Percentiles rank a stretch among this genome's conserved stretches.
These are phyloP conservation scores for Alloascoidea africana DNA, from an alignment of 805 yeast genomes.

Conservation along the genomic window DNA sequence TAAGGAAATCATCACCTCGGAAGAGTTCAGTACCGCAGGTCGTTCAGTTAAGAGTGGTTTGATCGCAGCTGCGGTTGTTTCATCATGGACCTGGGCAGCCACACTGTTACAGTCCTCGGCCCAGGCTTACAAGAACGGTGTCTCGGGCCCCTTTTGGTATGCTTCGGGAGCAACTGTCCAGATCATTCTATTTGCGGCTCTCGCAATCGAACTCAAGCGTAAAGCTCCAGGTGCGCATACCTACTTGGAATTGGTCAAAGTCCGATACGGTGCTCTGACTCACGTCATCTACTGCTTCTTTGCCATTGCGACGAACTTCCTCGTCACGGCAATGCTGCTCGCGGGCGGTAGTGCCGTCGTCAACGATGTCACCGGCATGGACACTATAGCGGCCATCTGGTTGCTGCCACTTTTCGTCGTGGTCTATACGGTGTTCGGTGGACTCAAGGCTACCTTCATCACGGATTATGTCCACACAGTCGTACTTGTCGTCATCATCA, in stretches of 20 bases:
- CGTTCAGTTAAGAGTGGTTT: constrained; percentile 75
- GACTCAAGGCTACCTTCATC: constrained; percentile 67
- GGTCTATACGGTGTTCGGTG: constrained; percentile 65
- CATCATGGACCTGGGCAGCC: constrained; percentile 93
- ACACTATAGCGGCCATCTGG: constrained; percentile 69
- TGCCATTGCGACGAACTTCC: constrained; percentile 75
- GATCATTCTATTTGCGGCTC: constrained; percentile 68
- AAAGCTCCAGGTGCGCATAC: constrained; percentile 90
- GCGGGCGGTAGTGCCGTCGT: constrained; percentile 87
- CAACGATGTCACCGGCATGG: constrained; percentile 67
- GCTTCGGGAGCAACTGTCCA: constrained; percentile 91
- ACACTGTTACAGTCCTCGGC: constrained; percentile 63
- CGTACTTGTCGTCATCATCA: constrained; percentile 58
- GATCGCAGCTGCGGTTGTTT: constrained; percentile 80
- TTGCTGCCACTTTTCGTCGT: constrained; percentile 71
- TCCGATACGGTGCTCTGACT: constrained; percentile 64
- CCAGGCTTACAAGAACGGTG: constrained; percentile 66
- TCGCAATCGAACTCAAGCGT: constrained; percentile 80
- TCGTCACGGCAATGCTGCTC: constrained; percentile 85
- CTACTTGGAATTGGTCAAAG: constrained; percentile 69
- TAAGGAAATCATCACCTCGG: constrained; percentile 78
- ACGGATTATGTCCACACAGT: constrained; percentile 77
- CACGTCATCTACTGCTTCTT: constrained; percentile 62
- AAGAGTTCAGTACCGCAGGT: constrained; percentile 90
- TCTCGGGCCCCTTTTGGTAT: constrained; percentile 69